A percentile compares a stretch with the other conserved stretches of the same genome.
Conservation (phyloP, 805 yeast genomes). For the Brettanomyces bruxellensis region DNA sequence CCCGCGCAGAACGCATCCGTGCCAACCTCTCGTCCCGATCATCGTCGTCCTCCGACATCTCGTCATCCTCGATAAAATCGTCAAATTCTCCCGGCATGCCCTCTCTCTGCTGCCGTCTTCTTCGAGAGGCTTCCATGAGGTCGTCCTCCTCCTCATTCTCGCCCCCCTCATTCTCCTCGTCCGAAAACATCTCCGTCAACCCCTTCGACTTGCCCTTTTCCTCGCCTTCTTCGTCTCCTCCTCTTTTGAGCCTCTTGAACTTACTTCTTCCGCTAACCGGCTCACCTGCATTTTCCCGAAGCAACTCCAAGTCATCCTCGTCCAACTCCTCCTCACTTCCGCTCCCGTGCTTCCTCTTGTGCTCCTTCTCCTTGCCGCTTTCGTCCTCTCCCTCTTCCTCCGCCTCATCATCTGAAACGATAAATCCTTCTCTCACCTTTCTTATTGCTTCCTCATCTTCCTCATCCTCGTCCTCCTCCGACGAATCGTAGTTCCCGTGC, state of each 20-base stretch:
- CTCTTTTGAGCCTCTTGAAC: constrained; percentile 80
- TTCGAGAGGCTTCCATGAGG: constrained; percentile 21
- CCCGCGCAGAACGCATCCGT: constrained; percentile 25
- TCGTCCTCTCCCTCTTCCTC: constrained; percentile 46
- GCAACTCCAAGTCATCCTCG: constrained; percentile 88
- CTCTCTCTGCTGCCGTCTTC: constrained; percentile 11
- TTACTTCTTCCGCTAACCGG: constrained; percentile 36
- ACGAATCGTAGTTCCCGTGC: constrained; percentile 47
- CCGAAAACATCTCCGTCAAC: constrained; percentile 64
- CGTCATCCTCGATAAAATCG: constrained; percentile 96
- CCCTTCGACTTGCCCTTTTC: constrained; percentile 25
- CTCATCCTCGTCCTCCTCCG: constrained; percentile 79
- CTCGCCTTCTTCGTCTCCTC: constrained; percentile 34
- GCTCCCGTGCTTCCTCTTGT: constrained; percentile 29
- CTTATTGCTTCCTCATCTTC: constrained; percentile 88
- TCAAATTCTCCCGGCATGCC: constrained; percentile 72
- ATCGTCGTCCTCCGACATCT: constrained; percentile 83
- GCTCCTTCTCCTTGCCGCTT: constrained; percentile 27
- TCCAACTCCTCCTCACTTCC: constrained; percentile 51
- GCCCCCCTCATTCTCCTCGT: constrained; percentile 34
- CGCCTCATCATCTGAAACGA: constrained; percentile 67
- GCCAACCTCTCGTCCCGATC: constrained; percentile 38
- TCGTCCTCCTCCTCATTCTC: constrained; percentile 25
- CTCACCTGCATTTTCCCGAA: constrained; percentile 88
- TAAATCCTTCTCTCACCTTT: constrained; percentile 81